Evolutionary conservation across 495 filamentous ascomycete species (phyloP), one percentile per base, ranked within the genome.

Genomic region (Xylaria telfairii): DNA sequence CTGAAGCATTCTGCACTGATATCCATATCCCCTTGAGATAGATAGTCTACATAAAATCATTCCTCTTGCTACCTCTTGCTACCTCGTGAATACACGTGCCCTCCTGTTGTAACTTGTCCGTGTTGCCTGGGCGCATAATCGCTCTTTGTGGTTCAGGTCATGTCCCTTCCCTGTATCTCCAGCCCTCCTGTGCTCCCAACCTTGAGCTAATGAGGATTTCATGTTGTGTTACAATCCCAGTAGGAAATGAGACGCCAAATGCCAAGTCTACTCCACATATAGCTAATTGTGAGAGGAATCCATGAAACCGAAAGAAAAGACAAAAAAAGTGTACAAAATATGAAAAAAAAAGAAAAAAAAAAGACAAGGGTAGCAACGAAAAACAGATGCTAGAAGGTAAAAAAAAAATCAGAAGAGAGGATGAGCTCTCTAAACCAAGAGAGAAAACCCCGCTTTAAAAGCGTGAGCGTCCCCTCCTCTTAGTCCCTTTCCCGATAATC

Each of bases 401-500:
- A 59, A 15, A 54, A 37, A 59, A 37, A 5, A 12, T 37, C 10
- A 37, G 4, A 59, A 59, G 0, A 21, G 19, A 37, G 12, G 15
- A 21, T 12, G 30, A 12, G 32, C 7, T 9, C 7, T 17, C 30
- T 21, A 1, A 4, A 28, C 7, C 30, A 32, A 13, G 30, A 2
- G 56, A 54, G 12, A 7, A 39, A 21, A 21, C 21, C 10, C 5
- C 56, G 19, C 5, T 21, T 39, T 4, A 65, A 24, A 65, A 66
- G 32, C 47, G 64, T 15, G 41, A 34, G n/a, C 67, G 59, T 32
- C 44, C 46, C 67, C 54, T 63, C 67, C 46, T 12, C 57, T 39
- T 63, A 44, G 67, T 8, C 21, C 30, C 34, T 51, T 70, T 70
- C 4, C 75, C 75, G 65, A 75, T 74, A 3, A 78, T 44, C 60